These are phyloP conservation scores for Penicillium egyptiacum DNA, from an alignment of 495 filamentous ascomycete species.

Conservation along the genomic window DNA sequence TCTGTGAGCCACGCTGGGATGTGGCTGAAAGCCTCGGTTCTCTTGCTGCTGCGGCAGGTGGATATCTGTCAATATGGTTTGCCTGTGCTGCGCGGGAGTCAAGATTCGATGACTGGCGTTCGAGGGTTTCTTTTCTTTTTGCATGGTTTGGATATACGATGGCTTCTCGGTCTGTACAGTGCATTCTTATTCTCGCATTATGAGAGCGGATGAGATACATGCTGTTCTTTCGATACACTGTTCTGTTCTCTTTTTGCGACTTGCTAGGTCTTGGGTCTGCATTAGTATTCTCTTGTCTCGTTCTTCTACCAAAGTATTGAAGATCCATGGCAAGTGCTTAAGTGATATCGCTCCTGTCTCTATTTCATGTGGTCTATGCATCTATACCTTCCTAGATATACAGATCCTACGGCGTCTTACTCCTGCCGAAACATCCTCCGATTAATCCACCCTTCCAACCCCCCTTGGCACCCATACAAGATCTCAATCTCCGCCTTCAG, in stretches of 20 bases:
- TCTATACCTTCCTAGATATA: not conserved
- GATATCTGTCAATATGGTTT: not conserved
- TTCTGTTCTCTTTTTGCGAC: not conserved
- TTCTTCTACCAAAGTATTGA: not conserved
- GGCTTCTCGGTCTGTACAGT: conserved; percentile 17
- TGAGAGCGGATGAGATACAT: conserved; percentile 13
- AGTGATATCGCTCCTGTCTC: not conserved
- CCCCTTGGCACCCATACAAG: conserved; percentile 59
- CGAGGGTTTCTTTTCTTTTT: conserved; percentile 16
- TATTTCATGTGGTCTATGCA: not conserved
- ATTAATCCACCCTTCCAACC: conserved; percentile 67
- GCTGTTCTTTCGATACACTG: not conserved
- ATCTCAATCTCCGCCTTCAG: conserved; percentile 90
- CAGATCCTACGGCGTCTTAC: not conserved
- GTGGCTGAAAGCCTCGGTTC: conserved; percentile 8
- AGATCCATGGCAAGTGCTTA: not conserved
- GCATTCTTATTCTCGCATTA: conserved; percentile 18
- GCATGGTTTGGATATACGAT: conserved; percentile 27
- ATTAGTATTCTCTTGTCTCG: not conserved
- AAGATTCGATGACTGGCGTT: conserved; percentile 27
- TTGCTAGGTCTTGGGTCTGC: not conserved
- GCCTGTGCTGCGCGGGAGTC: not conserved
- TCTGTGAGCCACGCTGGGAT: conserved; percentile 26
- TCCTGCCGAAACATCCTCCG: conserved; percentile 35
- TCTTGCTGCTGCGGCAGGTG: not conserved